Base-by-base conservation (phyloP, 768 basidiomycete genomes). In the Auriscalpium microsporum region DNA sequence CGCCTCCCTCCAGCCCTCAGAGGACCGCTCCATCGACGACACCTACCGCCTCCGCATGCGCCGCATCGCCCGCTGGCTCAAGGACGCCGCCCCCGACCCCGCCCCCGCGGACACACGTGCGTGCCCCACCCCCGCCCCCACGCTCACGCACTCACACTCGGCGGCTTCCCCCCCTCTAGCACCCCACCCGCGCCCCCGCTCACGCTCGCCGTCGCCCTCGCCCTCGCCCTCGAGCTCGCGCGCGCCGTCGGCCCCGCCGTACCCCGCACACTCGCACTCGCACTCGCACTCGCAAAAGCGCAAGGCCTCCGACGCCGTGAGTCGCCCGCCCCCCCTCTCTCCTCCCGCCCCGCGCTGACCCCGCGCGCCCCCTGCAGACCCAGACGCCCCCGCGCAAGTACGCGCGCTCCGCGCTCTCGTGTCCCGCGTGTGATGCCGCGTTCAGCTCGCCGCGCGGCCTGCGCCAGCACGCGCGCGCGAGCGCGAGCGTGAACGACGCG, bases 341-440 rank as follows among this genome's bases (percentile, higher is more conserved):
- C 35, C 28, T 38, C 21, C 49, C 38, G 8, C 28, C 52, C 50
- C 59, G 52, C 23, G 50, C 59, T 36, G 51, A 36, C 58, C 56
- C 47, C 60, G 45, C 16, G 44, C 35, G 37, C 45, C 16, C 53
- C 34, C 37, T 45, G 23, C 17, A 34, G 44, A 23, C 38, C 36
- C 59, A 53, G 28, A 38, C 51, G 51, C 52, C 34, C 58, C 60
- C 58, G 13, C 58, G 59, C 44, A 62, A 62, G 51, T 36, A 48
- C 17, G 45, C 61, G 23, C 60, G 56, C 46, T 48, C 52, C 37
- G 75, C 76, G 50, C 80, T 83, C 64, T 77, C 84, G 2, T 90
- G 87, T 74, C 79, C 87, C 28, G 87, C 87, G 9, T 90, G 87
- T 65, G 86, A 90, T 63, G 73, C 80, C 21, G 78, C 73, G 58